These are phyloP conservation scores for Phytopythium boreale DNA, from an alignment of 352 stramenopile species.

Conservation along the genomic window DNA sequence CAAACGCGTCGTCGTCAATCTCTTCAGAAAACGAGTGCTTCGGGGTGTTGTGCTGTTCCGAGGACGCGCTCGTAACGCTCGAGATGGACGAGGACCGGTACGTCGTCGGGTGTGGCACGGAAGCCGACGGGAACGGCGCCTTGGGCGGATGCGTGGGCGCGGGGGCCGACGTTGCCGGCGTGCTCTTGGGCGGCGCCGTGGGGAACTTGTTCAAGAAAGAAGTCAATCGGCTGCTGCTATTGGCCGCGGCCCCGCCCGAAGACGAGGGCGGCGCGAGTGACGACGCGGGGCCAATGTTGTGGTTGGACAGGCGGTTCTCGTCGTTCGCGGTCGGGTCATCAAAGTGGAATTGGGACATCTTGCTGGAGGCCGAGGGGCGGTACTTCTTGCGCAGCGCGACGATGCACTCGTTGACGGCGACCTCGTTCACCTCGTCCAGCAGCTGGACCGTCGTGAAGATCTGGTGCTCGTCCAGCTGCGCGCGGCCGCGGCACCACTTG, in stretches of 20 bases:
- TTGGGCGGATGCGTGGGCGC: constrained; percentile 13
- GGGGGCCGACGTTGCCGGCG: not conserved
- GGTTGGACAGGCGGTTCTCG: constrained; percentile 5
- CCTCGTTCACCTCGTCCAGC: constrained; percentile 73
- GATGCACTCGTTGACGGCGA: constrained; percentile 55
- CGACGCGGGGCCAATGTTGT: constrained; percentile 3
- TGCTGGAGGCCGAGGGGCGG: constrained; percentile 27
- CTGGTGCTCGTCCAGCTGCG: constrained; percentile 58
- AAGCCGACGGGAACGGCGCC: constrained; percentile 8
- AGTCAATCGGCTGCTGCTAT: constrained; percentile 45
- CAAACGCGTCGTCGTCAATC: constrained; percentile 10
- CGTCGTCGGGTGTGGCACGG: constrained; percentile 11
- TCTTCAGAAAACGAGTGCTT: constrained; percentile 8
- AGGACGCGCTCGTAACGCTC: constrained; percentile 23
- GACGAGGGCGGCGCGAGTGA: not conserved
- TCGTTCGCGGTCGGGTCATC: constrained; percentile 12
- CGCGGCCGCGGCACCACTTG: constrained; percentile 65
- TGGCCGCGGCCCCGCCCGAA: constrained; percentile 5
- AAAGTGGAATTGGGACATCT: constrained; percentile 30
- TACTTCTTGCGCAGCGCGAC: constrained; percentile 60
- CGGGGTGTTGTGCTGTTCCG: constrained; percentile 7
- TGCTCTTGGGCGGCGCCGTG: constrained; percentile 20
- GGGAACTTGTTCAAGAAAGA: constrained; percentile 74
- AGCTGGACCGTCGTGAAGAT: constrained; percentile 81
- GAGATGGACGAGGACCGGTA: constrained; percentile 25